Conservation (phyloP, 306 rosid genomes). For the Betula pendula region DNA sequence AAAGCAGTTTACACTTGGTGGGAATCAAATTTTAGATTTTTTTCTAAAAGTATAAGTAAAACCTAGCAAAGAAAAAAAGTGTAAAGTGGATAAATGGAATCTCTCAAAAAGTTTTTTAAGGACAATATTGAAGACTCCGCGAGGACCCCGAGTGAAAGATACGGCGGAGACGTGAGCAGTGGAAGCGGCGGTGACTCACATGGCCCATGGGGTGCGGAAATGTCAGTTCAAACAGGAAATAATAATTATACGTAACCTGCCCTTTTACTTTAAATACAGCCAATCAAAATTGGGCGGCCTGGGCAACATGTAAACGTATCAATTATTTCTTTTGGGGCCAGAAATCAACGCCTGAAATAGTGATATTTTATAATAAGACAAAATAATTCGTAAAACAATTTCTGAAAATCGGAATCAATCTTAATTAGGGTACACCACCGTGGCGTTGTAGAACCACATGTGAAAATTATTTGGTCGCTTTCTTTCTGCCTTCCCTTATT, state of each 20-base stretch:
- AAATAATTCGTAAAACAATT: neutral
- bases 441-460: neutral
- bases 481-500: neutral
- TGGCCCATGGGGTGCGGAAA: neutral
- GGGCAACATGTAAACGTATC: neutral
- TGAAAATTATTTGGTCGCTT: slow-evolving; percentile 11
- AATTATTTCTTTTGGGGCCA: neutral
- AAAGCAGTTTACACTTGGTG: no score
- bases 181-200: neutral
- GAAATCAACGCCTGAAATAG: neutral
- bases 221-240: neutral
- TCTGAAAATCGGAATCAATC: no score
- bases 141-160: no score
- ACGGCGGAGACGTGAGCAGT: neutral
- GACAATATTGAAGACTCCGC: no score
- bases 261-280: neutral
- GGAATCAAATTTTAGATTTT: no score
- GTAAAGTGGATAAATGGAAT: no score
- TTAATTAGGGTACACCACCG: no score
- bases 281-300: neutral
- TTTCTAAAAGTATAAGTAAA: no score
- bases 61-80: no score
- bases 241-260: neutral
- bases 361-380: neutral
- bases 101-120: no score